Percentiles rank a stretch among this genome's conserved stretches.
phyloP scores from a whole-genome alignment of 2,329 filamentous ascomycete genomes.

The Orbilia quercus region DNA sequence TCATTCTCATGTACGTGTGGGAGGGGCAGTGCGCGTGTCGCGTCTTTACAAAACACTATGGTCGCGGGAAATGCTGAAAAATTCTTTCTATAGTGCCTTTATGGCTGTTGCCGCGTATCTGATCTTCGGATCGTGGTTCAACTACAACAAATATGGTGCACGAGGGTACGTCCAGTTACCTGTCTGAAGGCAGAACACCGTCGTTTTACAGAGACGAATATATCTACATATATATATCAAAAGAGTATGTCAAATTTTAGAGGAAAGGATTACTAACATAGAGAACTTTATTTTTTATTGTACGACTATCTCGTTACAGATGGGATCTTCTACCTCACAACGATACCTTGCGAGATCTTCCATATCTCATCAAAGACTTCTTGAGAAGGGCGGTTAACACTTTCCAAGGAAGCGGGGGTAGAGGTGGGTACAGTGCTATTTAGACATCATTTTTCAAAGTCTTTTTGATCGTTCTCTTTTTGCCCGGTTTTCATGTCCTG shows the following conservation, averaged over 20 bases:
- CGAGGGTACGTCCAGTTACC: constrained; percentile 66
- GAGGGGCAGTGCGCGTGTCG: background rate
- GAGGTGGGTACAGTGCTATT: constrained; percentile 95
- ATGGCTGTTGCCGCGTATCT: constrained; percentile 86
- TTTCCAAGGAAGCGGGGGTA: constrained; percentile 78
- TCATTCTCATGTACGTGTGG: constrained; percentile 87
- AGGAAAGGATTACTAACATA: constrained; percentile 56
- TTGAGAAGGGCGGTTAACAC: constrained; percentile 81
- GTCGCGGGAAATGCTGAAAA: constrained; percentile 1
- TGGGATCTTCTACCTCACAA: constrained; percentile 95
- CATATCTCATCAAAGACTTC: constrained; percentile 92
- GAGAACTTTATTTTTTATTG: constrained; percentile 40
- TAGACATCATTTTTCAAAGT: constrained; percentile 64
- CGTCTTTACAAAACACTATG: background rate
- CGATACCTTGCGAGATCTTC: constrained; percentile 89
- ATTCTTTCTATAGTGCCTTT: constrained; percentile 74
- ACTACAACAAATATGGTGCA: constrained; percentile 96
- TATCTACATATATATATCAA: constrained; percentile 42
- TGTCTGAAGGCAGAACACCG: constrained; percentile 43
- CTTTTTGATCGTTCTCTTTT: constrained; percentile 22
- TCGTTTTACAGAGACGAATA: constrained; percentile 33
- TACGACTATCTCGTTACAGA: constrained; percentile 62
- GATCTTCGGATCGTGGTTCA: constrained; percentile 98
- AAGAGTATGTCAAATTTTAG: constrained; percentile 41
- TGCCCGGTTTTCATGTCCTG: constrained; percentile 15